Percentiles rank a stretch among this genome's conserved stretches.
Conservation (phyloP, 164 flowering plant genomes). For the Piper longum region DNA sequence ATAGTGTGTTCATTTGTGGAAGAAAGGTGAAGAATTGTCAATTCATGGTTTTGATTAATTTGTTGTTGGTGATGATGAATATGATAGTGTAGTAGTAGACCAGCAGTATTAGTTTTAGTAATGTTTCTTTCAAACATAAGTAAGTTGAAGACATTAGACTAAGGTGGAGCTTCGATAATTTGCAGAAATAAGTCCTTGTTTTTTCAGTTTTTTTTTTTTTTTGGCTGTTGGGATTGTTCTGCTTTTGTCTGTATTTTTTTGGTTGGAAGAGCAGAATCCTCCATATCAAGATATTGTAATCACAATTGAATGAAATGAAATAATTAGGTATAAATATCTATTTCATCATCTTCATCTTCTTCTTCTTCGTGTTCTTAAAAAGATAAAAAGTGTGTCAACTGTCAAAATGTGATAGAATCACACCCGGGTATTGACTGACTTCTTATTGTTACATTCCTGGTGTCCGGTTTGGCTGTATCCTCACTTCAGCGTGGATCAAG, state of each 20-base stretch:
- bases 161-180: not conserved
- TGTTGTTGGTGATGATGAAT: not conserved
- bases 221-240: not conserved
- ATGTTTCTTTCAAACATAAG: not conserved
- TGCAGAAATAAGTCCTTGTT: not conserved
- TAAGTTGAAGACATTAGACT: not conserved
- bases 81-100: not conserved
- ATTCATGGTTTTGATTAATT: not conserved
- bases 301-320: not conserved
- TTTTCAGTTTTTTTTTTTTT: not conserved
- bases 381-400: too few relatives aligned
- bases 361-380: not conserved
- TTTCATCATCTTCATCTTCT: not conserved
- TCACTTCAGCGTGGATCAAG: too few relatives aligned
- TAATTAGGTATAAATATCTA: not conserved
- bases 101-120: not conserved
- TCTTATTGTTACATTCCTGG: too few relatives aligned
- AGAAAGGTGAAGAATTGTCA: not conserved
- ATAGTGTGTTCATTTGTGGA: not conserved
- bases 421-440: too few relatives aligned
- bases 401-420: too few relatives aligned
- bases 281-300: not conserved
- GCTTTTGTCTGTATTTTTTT: not conserved
- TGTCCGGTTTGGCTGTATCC: too few relatives aligned
- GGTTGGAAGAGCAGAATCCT: not conserved